Evolutionary conservation across 2,329 filamentous ascomycete species (phyloP), one percentile per base, ranked within the genome.

Genomic region (Zymoseptoria ardabiliae): DNA sequence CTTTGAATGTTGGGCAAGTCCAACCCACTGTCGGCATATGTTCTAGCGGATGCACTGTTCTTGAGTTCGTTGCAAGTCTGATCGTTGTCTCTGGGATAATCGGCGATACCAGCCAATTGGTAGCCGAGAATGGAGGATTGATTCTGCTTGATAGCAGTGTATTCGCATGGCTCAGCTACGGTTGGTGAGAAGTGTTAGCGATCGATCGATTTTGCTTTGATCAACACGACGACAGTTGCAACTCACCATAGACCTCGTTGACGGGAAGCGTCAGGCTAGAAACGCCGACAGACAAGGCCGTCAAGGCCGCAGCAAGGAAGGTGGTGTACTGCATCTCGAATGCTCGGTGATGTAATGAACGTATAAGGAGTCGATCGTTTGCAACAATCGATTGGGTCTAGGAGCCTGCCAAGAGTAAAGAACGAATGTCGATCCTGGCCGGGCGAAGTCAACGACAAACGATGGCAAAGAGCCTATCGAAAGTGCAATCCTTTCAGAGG

Each of bases 71-170:
- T 58, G 56, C 68, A 70, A 41, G 61, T 62, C 9, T 53, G 22
- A 20, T 64, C 63, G 41, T 68, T 61, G 48, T 66, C 60, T 50
- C 67, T 49, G 54, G 59, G 22, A 52, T 56, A 53, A 54, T 62
- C 50, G 13, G 66, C 62, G 10, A 65, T 59, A 41, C 69, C 70
- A 11, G 67, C 64, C 41, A 72, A 54, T 53, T 70, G 68, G 63
- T 68, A 71, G 30, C 68, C 69, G 55, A 71, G 65, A 53, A 68
- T 50, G 10, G 55, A 61, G 21, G 69, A 71, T 21, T 67, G 61
- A 54, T 68, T 69, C 30, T 56, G 58, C 52, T 61, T 61, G 48
- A 59, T 52, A 6, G 50, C n/a, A 48, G 58, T 55, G 48, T 54
- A 60, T 48, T 61, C 50, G 48, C 61, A 60, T 22, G 56, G 48